phyloP scores from a whole-genome alignment of 163 green algal genomes.

The Prototheca wickerhamii region DNA sequence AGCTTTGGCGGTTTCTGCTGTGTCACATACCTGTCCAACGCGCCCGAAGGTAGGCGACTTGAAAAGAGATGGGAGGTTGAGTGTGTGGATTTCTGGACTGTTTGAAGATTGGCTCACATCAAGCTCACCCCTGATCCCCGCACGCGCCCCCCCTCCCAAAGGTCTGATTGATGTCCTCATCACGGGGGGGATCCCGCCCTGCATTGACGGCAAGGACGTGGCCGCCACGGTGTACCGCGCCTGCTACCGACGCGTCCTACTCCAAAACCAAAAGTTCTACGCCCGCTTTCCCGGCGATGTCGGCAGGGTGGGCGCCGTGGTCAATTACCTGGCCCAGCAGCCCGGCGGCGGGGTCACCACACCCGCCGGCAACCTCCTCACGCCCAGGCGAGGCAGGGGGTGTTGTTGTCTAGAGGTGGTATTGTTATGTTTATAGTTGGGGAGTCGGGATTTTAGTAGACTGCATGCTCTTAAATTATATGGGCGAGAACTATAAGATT shows the following conservation, averaged over 20 bases:
- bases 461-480: too few relatives aligned
- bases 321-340: conserved; percentile 43
- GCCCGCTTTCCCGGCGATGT: conserved; percentile 75
- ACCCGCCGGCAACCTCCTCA: conserved; percentile 34
- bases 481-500: too few relatives aligned
- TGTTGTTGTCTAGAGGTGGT: background rate
- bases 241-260: conserved; percentile 49
- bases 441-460: too few relatives aligned
- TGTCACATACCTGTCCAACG: conserved; percentile 75
- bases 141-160: conserved; percentile 8
- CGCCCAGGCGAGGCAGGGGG: conserved; percentile 16
- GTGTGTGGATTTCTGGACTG: background rate
- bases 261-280: conserved; percentile 84
- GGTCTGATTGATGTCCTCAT: conserved; percentile 67
- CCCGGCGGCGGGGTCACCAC: conserved; percentile 55
- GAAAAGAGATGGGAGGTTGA: background rate
- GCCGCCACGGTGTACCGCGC: conserved; percentile 64
- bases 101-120: too few relatives aligned
- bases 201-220: conserved; percentile 44
- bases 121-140: too few relatives aligned
- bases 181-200: conserved; percentile 81
- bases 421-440: too few relatives aligned
- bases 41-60: conserved; percentile 41
- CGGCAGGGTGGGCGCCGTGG: conserved; percentile 49
- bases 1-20: conserved; percentile 94